Conservation (phyloP, 345 rosid species). For the Cardiospermum halicacabum region DNA sequence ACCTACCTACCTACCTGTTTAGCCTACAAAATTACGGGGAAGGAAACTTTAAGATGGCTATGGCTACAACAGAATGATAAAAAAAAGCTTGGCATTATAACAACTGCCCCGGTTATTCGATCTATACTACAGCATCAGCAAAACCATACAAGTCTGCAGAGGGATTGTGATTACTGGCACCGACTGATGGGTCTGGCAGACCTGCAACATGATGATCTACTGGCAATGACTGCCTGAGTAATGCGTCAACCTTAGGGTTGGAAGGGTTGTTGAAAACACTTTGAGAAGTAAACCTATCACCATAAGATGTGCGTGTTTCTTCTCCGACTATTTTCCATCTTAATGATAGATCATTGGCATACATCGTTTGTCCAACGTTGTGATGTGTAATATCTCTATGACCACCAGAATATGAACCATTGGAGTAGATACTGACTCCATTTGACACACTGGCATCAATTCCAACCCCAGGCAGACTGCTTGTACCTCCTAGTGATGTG, state of each 20-base stretch:
- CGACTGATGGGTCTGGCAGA: constrained; percentile 26
- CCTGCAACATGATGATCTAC: constrained; percentile 42
- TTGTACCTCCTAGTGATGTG: constrained; percentile 16
- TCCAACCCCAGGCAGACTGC: constrained; percentile 15
- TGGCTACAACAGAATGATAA: background rate
- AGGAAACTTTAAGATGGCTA: background rate
- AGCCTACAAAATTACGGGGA: background rate
- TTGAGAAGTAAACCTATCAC: constrained; percentile 26
- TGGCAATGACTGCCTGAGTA: constrained; percentile 31
- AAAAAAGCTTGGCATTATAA: background rate
- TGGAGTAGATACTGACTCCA: constrained; percentile 16
- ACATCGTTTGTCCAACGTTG: constrained; percentile 22
- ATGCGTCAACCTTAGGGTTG: constrained; percentile 20
- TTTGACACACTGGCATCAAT: constrained; percentile 6
- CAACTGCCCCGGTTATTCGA: constrained; percentile 11
- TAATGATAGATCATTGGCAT: constrained; percentile 15
- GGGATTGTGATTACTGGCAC: constrained; percentile 19
- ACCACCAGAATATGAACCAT: constrained; percentile 35
- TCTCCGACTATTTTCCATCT: constrained; percentile 27
- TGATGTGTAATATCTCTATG: constrained; percentile 19
- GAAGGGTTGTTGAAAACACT: constrained; percentile 26
- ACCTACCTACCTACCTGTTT: too few species aligned
- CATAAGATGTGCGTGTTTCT: constrained; percentile 7
- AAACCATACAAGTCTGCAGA: constrained; percentile 34
- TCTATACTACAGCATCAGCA: constrained; percentile 30